Base-by-base conservation (phyloP, 129 eudicot species). In the Silybum marianum region DNA sequence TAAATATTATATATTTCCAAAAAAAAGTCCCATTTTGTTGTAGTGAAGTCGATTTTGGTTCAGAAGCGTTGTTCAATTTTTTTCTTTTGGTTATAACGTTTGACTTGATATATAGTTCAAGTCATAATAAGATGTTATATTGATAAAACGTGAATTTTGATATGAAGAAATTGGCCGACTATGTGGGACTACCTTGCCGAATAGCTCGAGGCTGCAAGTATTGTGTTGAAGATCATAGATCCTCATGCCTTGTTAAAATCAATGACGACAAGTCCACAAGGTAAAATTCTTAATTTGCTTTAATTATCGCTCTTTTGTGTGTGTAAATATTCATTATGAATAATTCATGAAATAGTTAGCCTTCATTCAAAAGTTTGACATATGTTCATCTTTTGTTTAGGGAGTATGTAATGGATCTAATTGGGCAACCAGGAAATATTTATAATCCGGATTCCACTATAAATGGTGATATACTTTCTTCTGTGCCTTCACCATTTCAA, bases 141-240 rank as follows among this genome's bases (percentile, higher is more conserved):
- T 86, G 48, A 84, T 70, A 9, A 26, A 30, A 23, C 40, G 48
- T 42, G 54, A 36, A 69, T 5, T 74, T 73, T 65, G 77, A 51
- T 74, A 69, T 78, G 75, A 90, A 95, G 98, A 92, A 88, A 85
- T 83, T 95, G 87, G 98, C 98, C 1, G 98, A 95, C 73, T 89
- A 90, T 73, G 90, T 95, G 75, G 98, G 98, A 74, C 86, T 95
- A 51, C 98, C 98, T 22, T 95, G 98, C 79, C 92, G 98, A 25
- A 89, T 95, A 73, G 98, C 97, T 84, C 88, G 92, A 83, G 98
- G 98, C 69, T 95, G 98, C 92, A 92, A 87, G 88, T 95, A 90
- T 78, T 95, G 98, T 80, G 88, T 44, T 75, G 91, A 88, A 62
- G 93, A 92, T 74, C 94, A 95, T 83, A 84, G 91, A 84, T 90